Evolutionary conservation across 2,329 filamentous ascomycete species (phyloP), one percentile per base, ranked within the genome.

Genomic region (Pseudopithomyces maydicus): DNA sequence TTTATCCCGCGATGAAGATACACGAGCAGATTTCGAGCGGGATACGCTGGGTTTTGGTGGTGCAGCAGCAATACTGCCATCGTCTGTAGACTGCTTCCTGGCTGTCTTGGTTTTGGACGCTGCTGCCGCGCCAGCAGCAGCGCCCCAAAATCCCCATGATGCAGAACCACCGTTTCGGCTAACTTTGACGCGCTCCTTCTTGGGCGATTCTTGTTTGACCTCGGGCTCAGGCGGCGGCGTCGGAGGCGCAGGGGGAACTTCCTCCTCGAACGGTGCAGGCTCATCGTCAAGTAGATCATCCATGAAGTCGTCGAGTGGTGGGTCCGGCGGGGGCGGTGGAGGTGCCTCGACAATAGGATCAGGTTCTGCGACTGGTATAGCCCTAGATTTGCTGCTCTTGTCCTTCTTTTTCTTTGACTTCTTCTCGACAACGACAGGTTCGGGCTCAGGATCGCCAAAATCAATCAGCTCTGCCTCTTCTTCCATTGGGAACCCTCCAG

Each of bases 121-220:
- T 32, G 64, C 72, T 14, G 61, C 57, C 3, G 58, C 58, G 23
- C 72, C 73, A 46, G 83, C 79, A 46, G 83, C 79, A 15, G 86
- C 83, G 17, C 84, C 85, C 90, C 90, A 94, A 73, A 87, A 86
- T 35, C 88, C 89, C 91, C 92, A 95, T 29, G 89, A 94, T 20
- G 74, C 81, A n/a, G 77, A 77, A 35, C 82, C 82, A 56, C 85
- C 83, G 36, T 90, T 88, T 56, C 91, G 90, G 65, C 87, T 90
- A 61, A 92, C 85, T 69, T 89, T 91, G 26, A 89, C 80, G 14
- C 92, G 89, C 61, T 96, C 90, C 72, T 90, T 96, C 77, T 87
- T 85, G 58, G 67, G 65, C 12, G 82, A 78, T 49, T 88, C 85
- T 15, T 85, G 71, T 45, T 74, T 73, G 29, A 64, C 66, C 47